Evolutionary conservation across 441 rosid genomes (phyloP), one percentile per base, ranked within the genome.

Genomic region (Corymbia citriodora): DNA sequence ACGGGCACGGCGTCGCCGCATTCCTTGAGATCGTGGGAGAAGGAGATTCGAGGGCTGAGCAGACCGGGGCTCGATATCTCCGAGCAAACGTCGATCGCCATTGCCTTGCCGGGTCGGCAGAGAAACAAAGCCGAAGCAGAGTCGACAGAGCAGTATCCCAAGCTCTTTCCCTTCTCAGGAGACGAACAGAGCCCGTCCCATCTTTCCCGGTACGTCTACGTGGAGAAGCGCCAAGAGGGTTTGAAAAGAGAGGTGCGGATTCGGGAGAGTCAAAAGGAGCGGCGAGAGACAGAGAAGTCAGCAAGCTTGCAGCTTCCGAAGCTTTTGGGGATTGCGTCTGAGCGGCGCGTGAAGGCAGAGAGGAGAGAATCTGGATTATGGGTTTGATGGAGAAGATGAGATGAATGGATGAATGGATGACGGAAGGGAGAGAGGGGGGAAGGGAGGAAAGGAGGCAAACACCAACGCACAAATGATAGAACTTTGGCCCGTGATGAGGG

Each of bases 51-150:
- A 33, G 98, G 98, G 89, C 98, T 97, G 72, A 94, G 93, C 33
- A 55, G 48, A 81, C 92, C 93, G 10, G 96, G 87, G 90, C 95
- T 94, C 74, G 96, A 91, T 91, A 95, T 94, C 94, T 96, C 99
- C 3, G 97, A 92, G 85, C 95, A 96, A 89, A 96, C 96, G 55
- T 97, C 98, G 55, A 97, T 90, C 50, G 99, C 98, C 99, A 97
- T 96, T 15, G 50, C 21, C 18, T 57, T 18, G 21, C 57, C 18
- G 15, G 29, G 13, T 23, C 63, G 27, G 63, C 29, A 23, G 29
- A 23, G 63, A 10, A 57, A 57, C 63, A 23, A 29, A 27, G 68
- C 68, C 29, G 40, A 21, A 21, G 12, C 50, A 36, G 50, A 11
- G 29, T 25, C 83, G 25, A 40, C 29, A 6, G 18, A n/a, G 50